These are phyloP conservation scores for Allium sativum DNA, from an alignment of 106 monocot species.

Conservation along the genomic window DNA sequence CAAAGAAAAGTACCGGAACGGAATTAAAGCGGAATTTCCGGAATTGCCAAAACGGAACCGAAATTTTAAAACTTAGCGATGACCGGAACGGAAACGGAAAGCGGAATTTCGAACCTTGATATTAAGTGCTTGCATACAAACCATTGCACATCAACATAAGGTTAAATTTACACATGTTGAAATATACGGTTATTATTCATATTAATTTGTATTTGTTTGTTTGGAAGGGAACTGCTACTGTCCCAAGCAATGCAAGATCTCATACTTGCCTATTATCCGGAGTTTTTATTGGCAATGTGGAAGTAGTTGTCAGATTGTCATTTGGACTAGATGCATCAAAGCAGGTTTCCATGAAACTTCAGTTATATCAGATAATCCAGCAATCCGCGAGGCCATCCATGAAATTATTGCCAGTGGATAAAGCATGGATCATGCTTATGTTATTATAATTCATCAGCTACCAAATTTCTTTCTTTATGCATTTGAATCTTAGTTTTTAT, in stretches of 20 bases:
- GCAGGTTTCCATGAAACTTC: slow-evolving; percentile 97
- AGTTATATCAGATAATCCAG: slow-evolving; percentile 73
- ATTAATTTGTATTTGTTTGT: background rate
- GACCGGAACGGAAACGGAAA: too few species aligned
- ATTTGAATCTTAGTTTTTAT: too few species aligned
- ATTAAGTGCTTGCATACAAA: too few species aligned
- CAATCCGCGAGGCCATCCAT: slow-evolving; percentile 76
- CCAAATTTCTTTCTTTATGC: too few species aligned
- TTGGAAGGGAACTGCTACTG: slow-evolving; percentile 71
- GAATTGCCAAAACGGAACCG: too few species aligned
- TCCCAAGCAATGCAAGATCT: slow-evolving; percentile 79
- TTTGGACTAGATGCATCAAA: slow-evolving; percentile 86
- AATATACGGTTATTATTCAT: background rate
- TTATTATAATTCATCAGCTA: too few species aligned
- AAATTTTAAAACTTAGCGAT: too few species aligned
- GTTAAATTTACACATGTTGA: background rate
- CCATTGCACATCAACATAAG: background rate
- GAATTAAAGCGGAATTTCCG: too few species aligned
- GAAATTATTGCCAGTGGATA: slow-evolving; percentile 79
- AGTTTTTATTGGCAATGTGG: slow-evolving; percentile 72
- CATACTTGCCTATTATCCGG: slow-evolving; percentile 90
- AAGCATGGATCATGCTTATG: too few species aligned
- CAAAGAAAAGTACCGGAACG: too few species aligned
- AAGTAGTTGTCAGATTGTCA: slow-evolving; percentile 73
- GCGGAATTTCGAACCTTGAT: too few species aligned